Percentiles rank a stretch among this genome's conserved stretches.
Conservation (phyloP, 2,329 filamentous ascomycete species). For the Cadophora sp. region DNA sequence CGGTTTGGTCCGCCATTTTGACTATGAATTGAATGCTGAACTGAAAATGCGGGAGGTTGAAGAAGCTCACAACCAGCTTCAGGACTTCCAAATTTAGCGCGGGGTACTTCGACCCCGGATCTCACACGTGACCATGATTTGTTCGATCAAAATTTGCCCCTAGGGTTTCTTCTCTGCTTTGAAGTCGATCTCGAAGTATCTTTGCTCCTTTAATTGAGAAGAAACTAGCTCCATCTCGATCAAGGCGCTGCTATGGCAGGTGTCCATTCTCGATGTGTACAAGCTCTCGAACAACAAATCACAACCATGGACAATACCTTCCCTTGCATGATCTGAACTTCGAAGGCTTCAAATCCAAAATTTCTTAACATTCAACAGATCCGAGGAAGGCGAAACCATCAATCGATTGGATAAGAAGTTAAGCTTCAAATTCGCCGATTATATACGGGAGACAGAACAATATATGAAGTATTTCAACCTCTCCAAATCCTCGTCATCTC, state of each 20-base stretch:
- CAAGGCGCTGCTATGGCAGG: neutral
- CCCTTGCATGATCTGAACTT: neutral
- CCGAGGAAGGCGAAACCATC: too few species aligned
- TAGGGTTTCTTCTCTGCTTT: neutral
- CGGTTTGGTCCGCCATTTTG: slow-evolving; percentile 27
- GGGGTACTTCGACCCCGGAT: slow-evolving; percentile 1
- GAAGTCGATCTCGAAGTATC: neutral
- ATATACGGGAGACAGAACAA: neutral
- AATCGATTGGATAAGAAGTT: neutral
- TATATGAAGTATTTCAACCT: neutral
- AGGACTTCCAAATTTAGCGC: neutral
- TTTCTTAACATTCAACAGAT: neutral
- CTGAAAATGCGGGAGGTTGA: slow-evolving; percentile 1
- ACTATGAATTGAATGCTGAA: neutral
- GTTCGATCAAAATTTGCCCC: neutral
- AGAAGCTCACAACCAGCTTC: neutral
- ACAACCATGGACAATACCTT: neutral
- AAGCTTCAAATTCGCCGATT: neutral
- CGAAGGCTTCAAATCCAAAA: neutral
- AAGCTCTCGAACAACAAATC: neutral
- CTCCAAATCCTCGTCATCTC: neutral
- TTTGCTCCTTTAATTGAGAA: neutral
- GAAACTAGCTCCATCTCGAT: neutral
- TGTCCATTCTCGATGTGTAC: neutral
- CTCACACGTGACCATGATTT: neutral